These are phyloP conservation scores for Claviceps capensis DNA, from an alignment of 2,329 filamentous ascomycete genomes.

Conservation along the genomic window DNA sequence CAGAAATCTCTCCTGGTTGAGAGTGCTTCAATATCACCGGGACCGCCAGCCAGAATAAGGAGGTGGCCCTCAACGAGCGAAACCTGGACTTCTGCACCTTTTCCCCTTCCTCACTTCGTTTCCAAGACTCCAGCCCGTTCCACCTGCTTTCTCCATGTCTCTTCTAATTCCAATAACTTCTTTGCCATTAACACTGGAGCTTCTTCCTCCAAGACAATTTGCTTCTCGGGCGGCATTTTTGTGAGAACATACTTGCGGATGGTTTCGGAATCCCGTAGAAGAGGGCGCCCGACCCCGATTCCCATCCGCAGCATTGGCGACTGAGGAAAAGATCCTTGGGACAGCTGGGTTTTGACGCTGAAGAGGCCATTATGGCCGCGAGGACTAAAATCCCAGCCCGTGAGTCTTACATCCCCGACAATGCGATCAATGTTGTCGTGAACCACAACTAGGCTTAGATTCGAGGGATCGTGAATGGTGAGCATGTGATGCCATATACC, in stretches of 20 bases:
- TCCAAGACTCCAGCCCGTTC: slow-evolving; percentile 17
- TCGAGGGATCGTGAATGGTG: slow-evolving; percentile 18
- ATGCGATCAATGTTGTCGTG: slow-evolving; percentile 78
- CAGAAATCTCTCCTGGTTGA: neutral
- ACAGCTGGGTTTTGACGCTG: slow-evolving; percentile 43
- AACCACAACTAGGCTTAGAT: slow-evolving; percentile 53
- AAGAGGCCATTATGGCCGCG: slow-evolving; percentile 65
- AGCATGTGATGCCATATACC: slow-evolving; percentile 49
- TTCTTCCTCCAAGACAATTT: slow-evolving; percentile 33
- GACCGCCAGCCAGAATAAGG: neutral
- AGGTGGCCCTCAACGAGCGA: neutral
- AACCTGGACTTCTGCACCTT: neutral
- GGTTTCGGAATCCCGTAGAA: slow-evolving; percentile 47
- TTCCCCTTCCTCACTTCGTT: slow-evolving; percentile 21
- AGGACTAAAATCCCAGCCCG: slow-evolving; percentile 48
- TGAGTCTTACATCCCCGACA: slow-evolving; percentile 53
- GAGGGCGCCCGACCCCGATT: slow-evolving; percentile 77
- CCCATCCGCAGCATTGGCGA: slow-evolving; percentile 48
- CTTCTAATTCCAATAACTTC: slow-evolving; percentile 25
- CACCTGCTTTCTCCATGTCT: too few relatives aligned
- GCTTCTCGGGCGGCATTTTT: slow-evolving; percentile 44
- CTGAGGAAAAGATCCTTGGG: slow-evolving; percentile 24
- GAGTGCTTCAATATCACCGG: neutral
- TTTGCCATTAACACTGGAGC: slow-evolving; percentile 38
- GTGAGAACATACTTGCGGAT: slow-evolving; percentile 69